Evolutionary conservation across 345 rosid species (phyloP), one percentile per base, ranked within the genome.

Genomic region (Lenwebbia sp.): DNA sequence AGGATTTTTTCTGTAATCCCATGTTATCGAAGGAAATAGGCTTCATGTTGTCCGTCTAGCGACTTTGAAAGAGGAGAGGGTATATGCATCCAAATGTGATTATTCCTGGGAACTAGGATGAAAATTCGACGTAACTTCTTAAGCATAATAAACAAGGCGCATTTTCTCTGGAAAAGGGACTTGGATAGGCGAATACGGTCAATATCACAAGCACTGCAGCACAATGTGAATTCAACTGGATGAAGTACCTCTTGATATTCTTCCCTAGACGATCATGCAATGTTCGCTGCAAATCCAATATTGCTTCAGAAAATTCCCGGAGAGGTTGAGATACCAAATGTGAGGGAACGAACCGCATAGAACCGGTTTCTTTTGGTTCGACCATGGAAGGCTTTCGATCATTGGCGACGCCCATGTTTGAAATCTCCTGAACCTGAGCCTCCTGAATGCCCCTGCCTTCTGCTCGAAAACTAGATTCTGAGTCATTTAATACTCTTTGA

Each of bases 201-300:
- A 33, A 33, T 33, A 65, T 65, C 3, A 0, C 75, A 62, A 28
- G 22, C 22, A 30, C 10, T 0, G 5, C 1, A 0, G 44, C 25
- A 17, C 78, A 65, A 33, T 65, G 78, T 65, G 44, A 65, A 65
- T 65, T 65, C 25, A 28, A 28, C 41, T 51, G 40, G 52, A 62
- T 41, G 76, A 26, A 58, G 86, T 84, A 86, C 87, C 87, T 86
- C 41, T 15, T 22, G 83, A 15, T 83, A 49, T 60, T 86, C 82
- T 52, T 83, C 60, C 17, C 78, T 5, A 86, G 28, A 60, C 26
- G 37, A 28, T 60, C 54, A n/a, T 65, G 55, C n/a, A 82, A 21
- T 13, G 23, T 82, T 14, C 21, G 82, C 51, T 86, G 82, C 54
- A 55, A 82, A 76, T 50, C 47, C 15, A 23, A 55, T 30, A 85